phyloP scores from a whole-genome alignment of 352 stramenopile genomes.

The Thraustochytrium striatum region DNA sequence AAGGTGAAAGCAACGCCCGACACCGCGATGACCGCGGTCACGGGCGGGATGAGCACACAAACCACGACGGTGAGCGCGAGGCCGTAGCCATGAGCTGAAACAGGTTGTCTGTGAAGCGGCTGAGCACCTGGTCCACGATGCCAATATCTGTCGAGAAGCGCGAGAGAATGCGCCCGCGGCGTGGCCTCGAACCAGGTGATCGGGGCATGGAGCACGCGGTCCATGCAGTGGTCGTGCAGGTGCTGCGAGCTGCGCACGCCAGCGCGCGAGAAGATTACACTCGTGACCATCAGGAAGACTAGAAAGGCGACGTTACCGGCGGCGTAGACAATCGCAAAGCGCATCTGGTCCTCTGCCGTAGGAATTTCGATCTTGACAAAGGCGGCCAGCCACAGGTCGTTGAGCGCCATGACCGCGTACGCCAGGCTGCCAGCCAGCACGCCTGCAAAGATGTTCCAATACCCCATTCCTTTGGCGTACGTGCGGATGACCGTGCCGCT shows the following conservation, averaged over 20 bases:
- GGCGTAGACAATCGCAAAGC: conserved; percentile 61
- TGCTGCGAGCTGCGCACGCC: conserved; percentile 63
- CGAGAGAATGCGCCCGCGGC: conserved; percentile 43
- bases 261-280: conserved; percentile 60
- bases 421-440: background rate
- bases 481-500: conserved; percentile 31
- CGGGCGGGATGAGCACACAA: conserved; percentile 38
- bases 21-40: conserved; percentile 20
- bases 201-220: conserved; percentile 47
- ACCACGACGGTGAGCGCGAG: conserved; percentile 46
- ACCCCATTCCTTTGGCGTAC: conserved; percentile 47
- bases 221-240: conserved; percentile 78
- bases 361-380: background rate
- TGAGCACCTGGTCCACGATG: conserved; percentile 50
- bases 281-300: conserved; percentile 63
- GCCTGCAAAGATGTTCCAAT: background rate
- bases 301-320: conserved; percentile 60
- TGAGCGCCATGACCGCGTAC: conserved; percentile 32
- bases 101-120: conserved; percentile 53
- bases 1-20: conserved; percentile 72
- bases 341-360: background rate
- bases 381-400: conserved; percentile 43
- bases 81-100: conserved; percentile 25
- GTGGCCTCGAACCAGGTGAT: conserved; percentile 50
- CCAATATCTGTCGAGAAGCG: conserved; percentile 44